These are phyloP conservation scores for Nigrospora oryzae DNA, from an alignment of 2,329 filamentous ascomycete genomes.

Conservation along the genomic window DNA sequence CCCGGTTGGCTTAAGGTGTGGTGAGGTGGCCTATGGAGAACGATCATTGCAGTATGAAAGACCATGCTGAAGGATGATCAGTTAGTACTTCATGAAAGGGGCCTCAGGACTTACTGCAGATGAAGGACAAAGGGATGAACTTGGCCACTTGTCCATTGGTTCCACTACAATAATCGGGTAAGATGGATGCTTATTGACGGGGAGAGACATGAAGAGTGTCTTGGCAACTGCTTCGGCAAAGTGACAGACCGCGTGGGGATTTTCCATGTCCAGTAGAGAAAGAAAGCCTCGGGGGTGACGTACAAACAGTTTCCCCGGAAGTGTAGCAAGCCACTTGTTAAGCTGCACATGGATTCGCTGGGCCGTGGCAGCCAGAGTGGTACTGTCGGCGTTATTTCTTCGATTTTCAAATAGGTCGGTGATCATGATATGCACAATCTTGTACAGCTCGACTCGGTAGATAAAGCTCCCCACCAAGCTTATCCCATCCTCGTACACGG, in stretches of 20 bases:
- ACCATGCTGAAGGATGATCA: slow-evolving; percentile 22
- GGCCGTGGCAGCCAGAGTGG: slow-evolving; percentile 30
- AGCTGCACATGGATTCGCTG: slow-evolving; percentile 37
- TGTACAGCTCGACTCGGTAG: slow-evolving; percentile 37
- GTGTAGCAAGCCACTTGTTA: slow-evolving; percentile 34
- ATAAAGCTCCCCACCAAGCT: slow-evolving; percentile 34
- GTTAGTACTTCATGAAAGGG: not conserved
- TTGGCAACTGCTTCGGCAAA: too few species aligned
- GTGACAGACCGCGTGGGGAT: too few species aligned
- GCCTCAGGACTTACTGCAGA: slow-evolving; percentile 24
- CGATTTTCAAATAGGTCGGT: slow-evolving; percentile 42
- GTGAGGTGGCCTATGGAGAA: slow-evolving; percentile 38
- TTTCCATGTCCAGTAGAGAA: too few species aligned
- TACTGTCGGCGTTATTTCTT: slow-evolving; percentile 27
- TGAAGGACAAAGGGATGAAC: slow-evolving; percentile 37
- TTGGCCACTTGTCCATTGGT: slow-evolving; percentile 38
- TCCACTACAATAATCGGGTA: slow-evolving; percentile 27
- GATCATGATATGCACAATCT: slow-evolving; percentile 40
- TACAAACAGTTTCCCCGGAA: slow-evolving; percentile 29
- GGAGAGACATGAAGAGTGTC: too few species aligned
- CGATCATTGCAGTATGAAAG: slow-evolving; percentile 43
- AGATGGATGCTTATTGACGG: too few species aligned
- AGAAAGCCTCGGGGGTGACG: too few species aligned
- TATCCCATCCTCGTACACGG: slow-evolving; percentile 36
- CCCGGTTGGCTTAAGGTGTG: slow-evolving; percentile 30